Percentiles rank a stretch among this genome's conserved stretches.
phyloP scores from a whole-genome alignment of 2,329 filamentous ascomycete species.

The Fonsecaea monophora region DNA sequence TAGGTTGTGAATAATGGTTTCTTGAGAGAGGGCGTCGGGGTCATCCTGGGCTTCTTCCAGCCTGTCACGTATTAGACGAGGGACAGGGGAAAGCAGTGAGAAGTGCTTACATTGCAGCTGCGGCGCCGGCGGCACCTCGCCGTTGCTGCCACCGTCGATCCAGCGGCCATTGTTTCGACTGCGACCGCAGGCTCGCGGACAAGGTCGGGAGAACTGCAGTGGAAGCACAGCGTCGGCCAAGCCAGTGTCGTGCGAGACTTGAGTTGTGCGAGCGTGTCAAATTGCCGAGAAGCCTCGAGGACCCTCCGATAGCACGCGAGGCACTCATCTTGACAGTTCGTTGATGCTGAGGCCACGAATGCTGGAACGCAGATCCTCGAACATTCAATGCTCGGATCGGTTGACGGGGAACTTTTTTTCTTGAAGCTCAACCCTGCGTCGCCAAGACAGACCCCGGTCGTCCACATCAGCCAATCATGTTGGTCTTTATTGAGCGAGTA shows the following conservation, averaged over 20 bases:
- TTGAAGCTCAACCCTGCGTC: slow-evolving; percentile 17
- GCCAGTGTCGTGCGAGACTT: slow-evolving; percentile 46
- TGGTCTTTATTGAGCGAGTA: too few relatives aligned
- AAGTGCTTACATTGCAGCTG: slow-evolving; percentile 52
- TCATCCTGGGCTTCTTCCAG: slow-evolving; percentile 63
- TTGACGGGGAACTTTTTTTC: slow-evolving; percentile 18
- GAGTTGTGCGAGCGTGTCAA: slow-evolving; percentile 47
- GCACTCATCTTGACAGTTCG: slow-evolving; percentile 37
- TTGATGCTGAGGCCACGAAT: background rate
- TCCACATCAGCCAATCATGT: background rate
- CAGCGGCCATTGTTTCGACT: slow-evolving; percentile 42
- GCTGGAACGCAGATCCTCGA: slow-evolving; percentile 3
- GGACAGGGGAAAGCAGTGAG: background rate
- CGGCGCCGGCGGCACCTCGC: slow-evolving; percentile 51
- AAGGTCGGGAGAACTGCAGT: slow-evolving; percentile 24
- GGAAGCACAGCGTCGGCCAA: slow-evolving; percentile 48
- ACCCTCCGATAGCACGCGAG: slow-evolving; percentile 35
- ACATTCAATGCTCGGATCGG: background rate
- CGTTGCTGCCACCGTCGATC: slow-evolving; percentile 52
- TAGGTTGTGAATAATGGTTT: slow-evolving; percentile 78
- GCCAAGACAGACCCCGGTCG: background rate
- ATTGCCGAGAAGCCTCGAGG: slow-evolving; percentile 39
- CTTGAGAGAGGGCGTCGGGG: slow-evolving; percentile 64
- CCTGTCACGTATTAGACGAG: slow-evolving; percentile 42
- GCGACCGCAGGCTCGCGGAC: slow-evolving; percentile 15